Evolutionary conservation across 805 yeast species (phyloP).

Genomic region (Metschnikowia borealis): DNA sequence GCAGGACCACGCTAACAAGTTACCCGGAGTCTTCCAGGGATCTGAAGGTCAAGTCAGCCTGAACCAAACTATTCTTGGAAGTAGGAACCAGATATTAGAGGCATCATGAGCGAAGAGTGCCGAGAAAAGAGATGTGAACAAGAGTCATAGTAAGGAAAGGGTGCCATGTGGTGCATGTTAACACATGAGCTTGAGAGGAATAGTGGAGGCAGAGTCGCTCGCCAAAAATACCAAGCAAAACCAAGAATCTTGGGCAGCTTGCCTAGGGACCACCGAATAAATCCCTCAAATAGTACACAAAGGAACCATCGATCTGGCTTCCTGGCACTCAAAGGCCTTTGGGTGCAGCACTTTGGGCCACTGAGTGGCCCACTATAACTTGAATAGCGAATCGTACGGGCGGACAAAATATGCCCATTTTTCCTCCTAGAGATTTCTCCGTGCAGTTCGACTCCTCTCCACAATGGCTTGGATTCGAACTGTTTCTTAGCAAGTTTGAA

Average conservation of each 20-base stretch:
- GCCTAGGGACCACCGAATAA: neutral
- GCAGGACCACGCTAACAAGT: neutral
- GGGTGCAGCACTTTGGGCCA: neutral
- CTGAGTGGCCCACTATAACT: neutral
- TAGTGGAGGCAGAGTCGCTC: neutral
- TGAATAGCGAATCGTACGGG: neutral
- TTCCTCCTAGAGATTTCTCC: neutral
- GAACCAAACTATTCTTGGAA: neutral
- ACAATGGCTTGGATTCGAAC: neutral
- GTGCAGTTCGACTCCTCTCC: neutral
- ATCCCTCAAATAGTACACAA: neutral
- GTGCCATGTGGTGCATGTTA: neutral
- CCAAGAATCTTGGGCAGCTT: neutral
- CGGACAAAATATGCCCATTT: neutral
- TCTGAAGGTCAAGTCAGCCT: neutral
- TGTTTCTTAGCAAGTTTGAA: neutral
- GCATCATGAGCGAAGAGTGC: neutral
- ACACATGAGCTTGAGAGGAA: conserved; percentile 1
- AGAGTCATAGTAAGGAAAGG: neutral
- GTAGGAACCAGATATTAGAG: neutral
- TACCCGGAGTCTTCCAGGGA: conserved; percentile 3
- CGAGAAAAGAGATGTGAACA: neutral
- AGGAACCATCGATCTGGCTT: neutral
- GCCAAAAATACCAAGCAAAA: neutral
- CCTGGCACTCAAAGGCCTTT: neutral